Base-by-base conservation (phyloP, 75 land plant genomes). In the Selaginella moellendorffii region DNA sequence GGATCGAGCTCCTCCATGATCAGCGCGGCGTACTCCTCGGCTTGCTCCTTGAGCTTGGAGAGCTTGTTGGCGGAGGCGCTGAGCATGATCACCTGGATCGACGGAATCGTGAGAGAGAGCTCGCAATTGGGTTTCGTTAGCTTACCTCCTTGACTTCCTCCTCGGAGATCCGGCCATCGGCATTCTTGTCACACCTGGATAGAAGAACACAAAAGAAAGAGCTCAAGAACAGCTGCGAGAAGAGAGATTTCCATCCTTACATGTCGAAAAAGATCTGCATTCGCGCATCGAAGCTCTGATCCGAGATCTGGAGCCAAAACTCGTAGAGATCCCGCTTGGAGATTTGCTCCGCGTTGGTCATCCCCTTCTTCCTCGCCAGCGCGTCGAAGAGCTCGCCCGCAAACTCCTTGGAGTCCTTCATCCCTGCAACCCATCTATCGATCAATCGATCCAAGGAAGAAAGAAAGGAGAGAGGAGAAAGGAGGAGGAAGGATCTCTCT, bases 171-270 rank as follows among this genome's bases (percentile, higher is more conserved):
- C 68, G 76, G 1, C 92, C 92, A 76, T 87, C 92, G 2, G 87
- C 92, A 73, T 87, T 82, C 68, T 84, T 87, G 72, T 87, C 92
- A 72, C 92, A 87, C 92, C 92, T 87, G 19, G 8, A 2, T 2
- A 56, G 46, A 26, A 20, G 10, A 29, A n/a, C n/a, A 56, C 23
- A 8, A 9, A 59, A 27, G 25, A 36, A 14, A 36, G 14, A n/a
- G n/a, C n/a, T n/a, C n/a, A n/a, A n/a, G n/a, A n/a, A n/a, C n/a
- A n/a, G n/a, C n/a, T 36, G 46, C 10, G 14, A 36, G 14, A 5
- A 36, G 14, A 36, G 46, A 14, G 5, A 42, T 1, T n/a, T 65
- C 0, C 2, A 31, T 24, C 52, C 63, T 67, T 81, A 86, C 90
- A 86, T 83, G 78, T 86, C 90, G 68, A 86, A 86, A 75, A 86